These are phyloP conservation scores for Chlorella sorokiniana DNA, from an alignment of 139 green algal species.

Conservation along the genomic window DNA sequence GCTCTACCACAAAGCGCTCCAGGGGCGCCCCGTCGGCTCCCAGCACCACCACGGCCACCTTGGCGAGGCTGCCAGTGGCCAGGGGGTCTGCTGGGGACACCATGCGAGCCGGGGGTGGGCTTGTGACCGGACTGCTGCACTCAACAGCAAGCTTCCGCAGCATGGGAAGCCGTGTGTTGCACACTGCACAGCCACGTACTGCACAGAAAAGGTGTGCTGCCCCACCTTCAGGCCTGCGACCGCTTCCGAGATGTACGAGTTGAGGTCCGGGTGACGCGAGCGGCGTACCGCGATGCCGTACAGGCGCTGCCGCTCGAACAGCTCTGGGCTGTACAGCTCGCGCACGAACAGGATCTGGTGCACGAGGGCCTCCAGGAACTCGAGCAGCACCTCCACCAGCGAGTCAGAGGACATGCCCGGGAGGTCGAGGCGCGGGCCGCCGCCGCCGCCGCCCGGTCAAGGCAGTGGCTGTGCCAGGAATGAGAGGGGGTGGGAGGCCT, in stretches of 20 bases:
- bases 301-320: constrained; percentile 52
- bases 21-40: constrained; percentile 19
- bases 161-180: too few species aligned
- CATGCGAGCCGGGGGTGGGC: not conserved
- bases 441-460: not conserved
- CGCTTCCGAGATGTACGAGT: constrained; percentile 44
- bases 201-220: not conserved
- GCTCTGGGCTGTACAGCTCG: constrained; percentile 43
- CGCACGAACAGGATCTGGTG: constrained; percentile 57
- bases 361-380: constrained; percentile 52
- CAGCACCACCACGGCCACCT: constrained; percentile 47
- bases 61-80: constrained; percentile 32
- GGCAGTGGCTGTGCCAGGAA: too few species aligned
- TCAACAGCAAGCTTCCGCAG: not conserved
- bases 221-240: constrained; percentile 37
- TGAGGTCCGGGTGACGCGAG: constrained; percentile 50
- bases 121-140: not conserved
- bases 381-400: constrained; percentile 28
- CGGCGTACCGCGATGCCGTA: constrained; percentile 48
- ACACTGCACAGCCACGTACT: not conserved
- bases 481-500: too few species aligned
- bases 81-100: constrained; percentile 29
- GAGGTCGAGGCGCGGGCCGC: not conserved
- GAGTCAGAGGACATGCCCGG: not conserved
- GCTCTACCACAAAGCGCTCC: constrained; percentile 50